Conservation (phyloP, 1,139 yeast species). For the Kodamaea ohmeri region DNA sequence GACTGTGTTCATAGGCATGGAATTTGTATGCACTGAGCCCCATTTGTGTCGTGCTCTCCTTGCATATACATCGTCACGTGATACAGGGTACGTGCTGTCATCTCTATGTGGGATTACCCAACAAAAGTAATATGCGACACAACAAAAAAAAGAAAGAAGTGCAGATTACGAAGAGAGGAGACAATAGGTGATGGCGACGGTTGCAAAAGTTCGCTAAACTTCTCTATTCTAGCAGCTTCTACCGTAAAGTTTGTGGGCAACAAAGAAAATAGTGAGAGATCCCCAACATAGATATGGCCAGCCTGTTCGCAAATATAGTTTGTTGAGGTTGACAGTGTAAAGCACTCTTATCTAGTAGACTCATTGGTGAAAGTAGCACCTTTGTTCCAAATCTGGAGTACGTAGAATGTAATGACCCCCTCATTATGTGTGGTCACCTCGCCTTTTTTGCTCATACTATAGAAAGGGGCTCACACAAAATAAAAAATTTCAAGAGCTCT, state of each 20-base stretch:
- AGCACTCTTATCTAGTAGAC: too few species aligned
- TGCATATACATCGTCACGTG: slow-evolving; percentile 3
- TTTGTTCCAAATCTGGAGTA: too few species aligned
- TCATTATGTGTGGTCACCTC: background rate
- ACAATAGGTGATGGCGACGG: slow-evolving; percentile 1
- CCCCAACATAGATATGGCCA: too few species aligned
- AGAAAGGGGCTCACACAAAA: slow-evolving; percentile 2
- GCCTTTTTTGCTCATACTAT: background rate
- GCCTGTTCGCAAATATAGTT: too few species aligned
- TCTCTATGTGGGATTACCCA: slow-evolving; percentile 4
- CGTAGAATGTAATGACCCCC: background rate
- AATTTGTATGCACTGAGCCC: too few species aligned
- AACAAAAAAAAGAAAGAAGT: slow-evolving; percentile 7
- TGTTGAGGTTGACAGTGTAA: too few species aligned
- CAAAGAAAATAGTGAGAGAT: background rate
- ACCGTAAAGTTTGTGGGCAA: background rate
- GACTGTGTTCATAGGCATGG: slow-evolving; percentile 58
- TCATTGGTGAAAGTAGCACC: too few species aligned
- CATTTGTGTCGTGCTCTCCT: too few species aligned
- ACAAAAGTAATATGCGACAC: slow-evolving; percentile 3
- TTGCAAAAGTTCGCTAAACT: slow-evolving; percentile 1
- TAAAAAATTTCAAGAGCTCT: background rate
- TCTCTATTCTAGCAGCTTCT: background rate
- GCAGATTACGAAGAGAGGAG: background rate
- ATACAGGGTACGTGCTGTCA: background rate